Percentiles rank a stretch among this genome's conserved stretches.
Evolutionary conservation across 2,329 filamentous ascomycete species (phyloP).

Genomic region (Bipolaris gigantea): DNA sequence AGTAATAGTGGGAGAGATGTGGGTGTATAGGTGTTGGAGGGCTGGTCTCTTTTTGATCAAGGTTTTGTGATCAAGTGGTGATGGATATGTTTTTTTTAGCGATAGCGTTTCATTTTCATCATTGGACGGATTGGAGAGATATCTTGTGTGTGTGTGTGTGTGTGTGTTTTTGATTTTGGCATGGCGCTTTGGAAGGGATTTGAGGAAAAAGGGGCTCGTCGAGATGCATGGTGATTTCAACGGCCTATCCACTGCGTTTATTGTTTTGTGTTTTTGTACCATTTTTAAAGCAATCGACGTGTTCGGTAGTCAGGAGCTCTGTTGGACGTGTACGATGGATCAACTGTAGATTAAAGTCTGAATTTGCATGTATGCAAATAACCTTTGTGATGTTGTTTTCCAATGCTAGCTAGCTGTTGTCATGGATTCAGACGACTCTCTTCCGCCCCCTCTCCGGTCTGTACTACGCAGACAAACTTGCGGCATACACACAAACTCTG

Average conservation of each 20-base stretch:
- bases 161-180: neutral
- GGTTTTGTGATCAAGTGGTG: neutral
- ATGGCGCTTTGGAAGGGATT: neutral
- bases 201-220: neutral
- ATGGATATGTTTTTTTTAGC: neutral
- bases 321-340: neutral
- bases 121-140: neutral
- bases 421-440: too few relatives aligned
- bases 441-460: neutral
- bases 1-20: neutral
- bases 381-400: too few relatives aligned
- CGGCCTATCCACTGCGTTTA: neutral
- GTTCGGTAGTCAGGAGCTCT: neutral
- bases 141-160: neutral
- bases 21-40: neutral
- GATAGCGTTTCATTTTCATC: neutral
- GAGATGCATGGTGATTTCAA: neutral
- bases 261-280: neutral
- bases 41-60: neutral
- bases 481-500: neutral
- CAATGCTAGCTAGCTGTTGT: too few relatives aligned
- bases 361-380: too few relatives aligned
- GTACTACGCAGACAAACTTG: neutral
- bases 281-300: neutral
- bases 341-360: too few relatives aligned